Evolutionary conservation across 2,329 filamentous ascomycete genomes (phyloP).

Genomic region (Penicillium sclerotiorum): DNA sequence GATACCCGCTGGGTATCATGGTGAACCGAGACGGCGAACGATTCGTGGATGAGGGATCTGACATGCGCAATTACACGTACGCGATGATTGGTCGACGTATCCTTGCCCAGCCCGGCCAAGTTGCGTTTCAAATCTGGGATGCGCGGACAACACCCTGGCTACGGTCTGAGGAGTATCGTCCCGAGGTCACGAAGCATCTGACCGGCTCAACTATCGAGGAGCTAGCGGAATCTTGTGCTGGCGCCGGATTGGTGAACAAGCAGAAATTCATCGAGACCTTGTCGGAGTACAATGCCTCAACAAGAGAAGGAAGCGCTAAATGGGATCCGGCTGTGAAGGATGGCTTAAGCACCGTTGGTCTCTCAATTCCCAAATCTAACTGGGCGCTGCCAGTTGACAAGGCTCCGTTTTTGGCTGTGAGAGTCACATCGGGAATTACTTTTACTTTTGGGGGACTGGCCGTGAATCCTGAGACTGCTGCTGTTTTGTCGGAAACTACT

Average conservation of each 20-base stretch:
- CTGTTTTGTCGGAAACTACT: slow-evolving; percentile 53
- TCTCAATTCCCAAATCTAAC: slow-evolving; percentile 63
- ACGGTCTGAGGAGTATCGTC: slow-evolving; percentile 63
- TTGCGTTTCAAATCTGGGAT: slow-evolving; percentile 69
- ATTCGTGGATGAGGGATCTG: slow-evolving; percentile 68
- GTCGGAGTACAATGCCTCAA: slow-evolving; percentile 61
- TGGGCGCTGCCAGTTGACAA: slow-evolving; percentile 64
- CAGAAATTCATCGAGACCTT: slow-evolving; percentile 57
- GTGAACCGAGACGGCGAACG: slow-evolving; percentile 61
- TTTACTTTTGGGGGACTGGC: slow-evolving; percentile 69
- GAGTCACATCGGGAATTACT: slow-evolving; percentile 66
- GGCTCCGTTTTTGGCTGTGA: slow-evolving; percentile 64
- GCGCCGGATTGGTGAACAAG: slow-evolving; percentile 51
- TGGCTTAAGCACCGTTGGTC: slow-evolving; percentile 47
- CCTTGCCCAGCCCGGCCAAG: slow-evolving; percentile 58
- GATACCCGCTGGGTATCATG: slow-evolving; percentile 69
- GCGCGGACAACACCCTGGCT: slow-evolving; percentile 55
- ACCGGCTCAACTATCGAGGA: slow-evolving; percentile 56
- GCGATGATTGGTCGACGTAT: slow-evolving; percentile 67
- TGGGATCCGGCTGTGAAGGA: slow-evolving; percentile 66
- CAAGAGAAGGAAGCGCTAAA: slow-evolving; percentile 40
- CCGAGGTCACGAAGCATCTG: slow-evolving; percentile 59
- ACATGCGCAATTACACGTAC: slow-evolving; percentile 69
- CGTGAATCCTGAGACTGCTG: slow-evolving; percentile 57
- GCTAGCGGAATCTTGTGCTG: slow-evolving; percentile 54